phyloP scores from a whole-genome alignment of 2,329 filamentous ascomycete species.

The Pyrenophora graminea region DNA sequence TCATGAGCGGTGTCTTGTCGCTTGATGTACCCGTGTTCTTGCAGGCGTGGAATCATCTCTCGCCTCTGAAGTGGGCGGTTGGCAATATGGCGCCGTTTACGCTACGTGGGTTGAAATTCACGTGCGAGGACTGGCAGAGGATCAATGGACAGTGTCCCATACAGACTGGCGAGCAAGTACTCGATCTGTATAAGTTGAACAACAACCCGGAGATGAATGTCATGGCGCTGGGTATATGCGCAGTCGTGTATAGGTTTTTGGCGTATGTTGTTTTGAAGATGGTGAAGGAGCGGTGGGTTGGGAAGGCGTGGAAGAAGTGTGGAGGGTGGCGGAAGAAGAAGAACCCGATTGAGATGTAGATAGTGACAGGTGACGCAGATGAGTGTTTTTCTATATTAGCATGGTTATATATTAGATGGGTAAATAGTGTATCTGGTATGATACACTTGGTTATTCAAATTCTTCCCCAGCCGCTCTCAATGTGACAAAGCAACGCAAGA shows the following conservation, averaged over 20 bases:
- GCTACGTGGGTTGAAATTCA: conserved; percentile 64
- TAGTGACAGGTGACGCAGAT: too few species aligned
- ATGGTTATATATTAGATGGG: too few species aligned
- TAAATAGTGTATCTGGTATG: too few species aligned
- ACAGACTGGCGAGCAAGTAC: conserved; percentile 67
- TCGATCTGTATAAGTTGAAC: conserved; percentile 69
- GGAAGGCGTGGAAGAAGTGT: conserved; percentile 34
- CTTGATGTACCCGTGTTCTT: conserved; percentile 12
- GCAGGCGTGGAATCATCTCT: conserved; percentile 69
- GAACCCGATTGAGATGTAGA: background rate
- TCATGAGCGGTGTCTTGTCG: conserved; percentile 56
- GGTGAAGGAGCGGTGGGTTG: conserved; percentile 58
- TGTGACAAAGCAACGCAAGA: too few species aligned
- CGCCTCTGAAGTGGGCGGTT: conserved; percentile 70
- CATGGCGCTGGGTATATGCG: conserved; percentile 64
- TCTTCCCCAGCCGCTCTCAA: too few species aligned
- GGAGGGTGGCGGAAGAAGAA: conserved; percentile 21
- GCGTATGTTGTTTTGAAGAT: conserved; percentile 63
- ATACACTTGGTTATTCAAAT: too few species aligned
- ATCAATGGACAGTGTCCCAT: conserved; percentile 68
- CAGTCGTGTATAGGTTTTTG: conserved; percentile 67
- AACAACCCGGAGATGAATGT: conserved; percentile 65
- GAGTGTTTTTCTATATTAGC: too few species aligned
- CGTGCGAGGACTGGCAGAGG: conserved; percentile 64
- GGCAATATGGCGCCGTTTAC: conserved; percentile 70